Base-by-base conservation (phyloP, 139 green algal species). In the Eudorina sp. region DNA sequence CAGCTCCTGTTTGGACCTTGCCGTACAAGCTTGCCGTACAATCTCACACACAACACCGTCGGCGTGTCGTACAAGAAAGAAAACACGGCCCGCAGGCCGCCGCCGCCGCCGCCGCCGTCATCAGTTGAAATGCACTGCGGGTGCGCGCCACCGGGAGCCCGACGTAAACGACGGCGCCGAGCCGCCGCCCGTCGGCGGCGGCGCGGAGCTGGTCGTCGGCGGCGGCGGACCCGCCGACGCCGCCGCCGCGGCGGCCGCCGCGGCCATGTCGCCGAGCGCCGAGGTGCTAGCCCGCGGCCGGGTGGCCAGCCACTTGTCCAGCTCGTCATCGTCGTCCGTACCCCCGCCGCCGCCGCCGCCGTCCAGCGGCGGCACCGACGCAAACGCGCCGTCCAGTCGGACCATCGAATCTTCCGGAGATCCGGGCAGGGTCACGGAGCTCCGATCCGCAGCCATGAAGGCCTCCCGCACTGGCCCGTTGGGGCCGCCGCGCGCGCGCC, bases 111-210 rank as follows among this genome's bases (percentile, higher is more conserved):
- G n/a, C n/a, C n/a, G n/a, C n/a, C n/a, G n/a, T n/a, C n/a, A n/a
- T n/a, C n/a, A n/a, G n/a, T 31, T 72, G 62, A 72, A 72, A 34
- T 72, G 62, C 62, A 72, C 62, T 29, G 62, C 62, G n/a, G n/a
- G n/a, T 5, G 21, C 21, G 21, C 62, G 62, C 62, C 62, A 72
- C 4, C 62, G 62, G 62, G 3, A 16, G 62, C 62, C 62, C 36
- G 62, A 19, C 31, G 27, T 34, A 3, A 40, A 34, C 21, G 62
- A 25, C 62, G 62, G 62, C 11, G 62, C 62, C 21, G 62, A 72
- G 62, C 62, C 62, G 62, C 62, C 62, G 2, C 27, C 62, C 14
- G 62, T 25, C 23, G 62, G 31, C 11, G n/a, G n/a, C n/a, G n/a
- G n/a, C n/a, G n/a, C n/a, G n/a, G n/a, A n/a, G n/a, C 55, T 25